phyloP scores from a whole-genome alignment of 345 rosid species.

The Theobroma cacao region DNA sequence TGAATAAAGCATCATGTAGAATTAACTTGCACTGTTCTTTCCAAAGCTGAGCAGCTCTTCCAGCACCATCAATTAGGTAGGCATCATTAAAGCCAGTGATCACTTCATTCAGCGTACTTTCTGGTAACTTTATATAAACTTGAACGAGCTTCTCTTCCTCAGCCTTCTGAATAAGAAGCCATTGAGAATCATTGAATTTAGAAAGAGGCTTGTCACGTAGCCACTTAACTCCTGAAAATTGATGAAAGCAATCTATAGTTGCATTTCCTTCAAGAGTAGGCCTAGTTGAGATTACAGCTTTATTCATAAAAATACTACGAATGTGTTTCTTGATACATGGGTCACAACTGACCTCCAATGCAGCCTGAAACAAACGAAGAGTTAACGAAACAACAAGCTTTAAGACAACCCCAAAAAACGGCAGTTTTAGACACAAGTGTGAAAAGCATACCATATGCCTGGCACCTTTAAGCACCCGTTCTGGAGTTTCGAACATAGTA shows the following conservation, averaged over 20 bases:
- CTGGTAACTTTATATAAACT: slow-evolving; percentile 77
- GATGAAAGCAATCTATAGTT: slow-evolving; percentile 80
- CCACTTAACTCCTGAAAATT: slow-evolving; percentile 84
- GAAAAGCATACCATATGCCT: slow-evolving; percentile 78
- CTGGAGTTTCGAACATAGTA: slow-evolving; percentile 82
- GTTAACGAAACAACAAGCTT: not conserved
- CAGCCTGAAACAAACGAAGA: slow-evolving; percentile 53
- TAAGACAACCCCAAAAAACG: not conserved
- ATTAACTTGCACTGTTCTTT: slow-evolving; percentile 85
- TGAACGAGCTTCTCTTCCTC: slow-evolving; percentile 94
- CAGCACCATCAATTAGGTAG: slow-evolving; percentile 76
- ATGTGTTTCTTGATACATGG: slow-evolving; percentile 78
- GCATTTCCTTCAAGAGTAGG: slow-evolving; percentile 77
- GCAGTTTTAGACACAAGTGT: not conserved
- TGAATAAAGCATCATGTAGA: slow-evolving; percentile 66
- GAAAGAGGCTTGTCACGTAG: slow-evolving; percentile 80
- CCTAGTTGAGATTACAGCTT: slow-evolving; percentile 77
- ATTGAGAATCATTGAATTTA: slow-evolving; percentile 79
- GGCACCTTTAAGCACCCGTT: slow-evolving; percentile 89
- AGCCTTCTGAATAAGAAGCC: slow-evolving; percentile 96
- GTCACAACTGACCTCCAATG: slow-evolving; percentile 91
- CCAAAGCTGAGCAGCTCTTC: slow-evolving; percentile 89
- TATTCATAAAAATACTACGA: slow-evolving; percentile 68
- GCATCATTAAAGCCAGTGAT: slow-evolving; percentile 48
- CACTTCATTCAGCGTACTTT: slow-evolving; percentile 48